These are phyloP conservation scores for Dendryphion nanum DNA, from an alignment of 2,329 filamentous ascomycete species.

Conservation along the genomic window DNA sequence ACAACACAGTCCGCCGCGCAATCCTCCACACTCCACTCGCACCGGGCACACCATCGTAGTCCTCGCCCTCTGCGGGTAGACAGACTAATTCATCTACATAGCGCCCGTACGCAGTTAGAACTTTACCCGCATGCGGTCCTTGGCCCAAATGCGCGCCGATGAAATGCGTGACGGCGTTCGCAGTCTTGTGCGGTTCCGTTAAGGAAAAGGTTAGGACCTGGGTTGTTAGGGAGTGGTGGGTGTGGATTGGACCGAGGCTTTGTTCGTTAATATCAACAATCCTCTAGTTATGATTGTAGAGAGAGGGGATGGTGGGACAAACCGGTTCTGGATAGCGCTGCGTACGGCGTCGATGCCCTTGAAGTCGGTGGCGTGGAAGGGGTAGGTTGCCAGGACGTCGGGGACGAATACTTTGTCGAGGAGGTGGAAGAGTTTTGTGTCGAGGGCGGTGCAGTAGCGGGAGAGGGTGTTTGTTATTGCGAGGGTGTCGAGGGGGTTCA, in stretches of 20 bases:
- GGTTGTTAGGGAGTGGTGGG: conserved; percentile 45
- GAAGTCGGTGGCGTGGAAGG: conserved; percentile 33
- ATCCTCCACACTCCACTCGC: conserved; percentile 44
- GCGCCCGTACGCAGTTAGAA: conserved; percentile 43
- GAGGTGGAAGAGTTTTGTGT: conserved; percentile 41
- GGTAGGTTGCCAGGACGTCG: conserved; percentile 43
- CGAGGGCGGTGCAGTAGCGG: conserved; percentile 46
- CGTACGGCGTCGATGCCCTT: conserved; percentile 34
- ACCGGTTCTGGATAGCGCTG: conserved; percentile 36
- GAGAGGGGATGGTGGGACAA: conserved; percentile 1
- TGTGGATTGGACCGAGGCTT: conserved; percentile 41
- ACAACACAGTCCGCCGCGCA: conserved; percentile 34
- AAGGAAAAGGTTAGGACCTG: conserved; percentile 38
- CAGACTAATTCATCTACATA: conserved; percentile 41
- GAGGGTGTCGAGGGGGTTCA: conserved; percentile 26
- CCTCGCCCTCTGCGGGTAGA: conserved; percentile 13
- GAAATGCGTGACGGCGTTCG: conserved; percentile 42
- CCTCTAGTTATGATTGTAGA: background rate
- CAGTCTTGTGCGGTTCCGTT: conserved; percentile 13
- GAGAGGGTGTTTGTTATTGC: conserved; percentile 45
- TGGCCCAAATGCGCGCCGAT: conserved; percentile 44
- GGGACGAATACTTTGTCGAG: conserved; percentile 41
- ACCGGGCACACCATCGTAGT: conserved; percentile 32
- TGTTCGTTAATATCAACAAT: background rate
- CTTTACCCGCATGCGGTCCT: conserved; percentile 41